These are phyloP conservation scores for maize (Zea mays) DNA, from an alignment of 176 grass and related monocot species.

Conservation along the genomic window Zm-B73-REFERENCE-NAM-5.0 NC_050098.1:70098001-70098500, in stretches of 20 bases:
- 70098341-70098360: slow-evolving; percentile 62
- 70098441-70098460: slow-evolving; percentile 64
- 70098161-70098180: slow-evolving; percentile 54
- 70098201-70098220: slow-evolving; percentile 50
- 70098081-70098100: slow-evolving; percentile 61
- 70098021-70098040: background rate
- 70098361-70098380: slow-evolving; percentile 63
- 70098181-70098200: slow-evolving; percentile 33
- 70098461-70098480: slow-evolving; percentile 63
- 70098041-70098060: background rate
- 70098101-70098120: slow-evolving; percentile 73
- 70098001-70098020: slow-evolving; percentile 11
- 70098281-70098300: slow-evolving; percentile 48
- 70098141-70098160: slow-evolving; percentile 67
- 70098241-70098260: slow-evolving; percentile 50
- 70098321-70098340: slow-evolving; percentile 40
- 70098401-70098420: slow-evolving; percentile 50
- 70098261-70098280: slow-evolving; percentile 25
- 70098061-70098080: slow-evolving; percentile 32
- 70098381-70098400: background rate
- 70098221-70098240: slow-evolving; percentile 50
- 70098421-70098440: slow-evolving; percentile 57
- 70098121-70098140: slow-evolving; percentile 63
- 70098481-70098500: slow-evolving; percentile 29
- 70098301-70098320: slow-evolving; percentile 48